Evolutionary conservation across 148 eudicot species (phyloP).

Genomic region (Polygonum maritimum): DNA sequence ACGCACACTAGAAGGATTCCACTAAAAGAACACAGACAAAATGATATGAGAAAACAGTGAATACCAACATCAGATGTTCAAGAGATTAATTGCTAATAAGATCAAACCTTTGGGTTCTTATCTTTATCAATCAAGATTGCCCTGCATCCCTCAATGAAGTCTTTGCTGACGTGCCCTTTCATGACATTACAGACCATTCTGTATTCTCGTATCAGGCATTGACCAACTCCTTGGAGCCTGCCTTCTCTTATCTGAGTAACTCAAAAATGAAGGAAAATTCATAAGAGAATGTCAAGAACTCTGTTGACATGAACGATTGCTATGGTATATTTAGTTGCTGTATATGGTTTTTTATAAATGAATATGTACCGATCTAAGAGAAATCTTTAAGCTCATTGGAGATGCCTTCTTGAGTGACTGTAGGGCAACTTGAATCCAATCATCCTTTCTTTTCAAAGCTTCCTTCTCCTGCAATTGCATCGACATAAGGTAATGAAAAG

Average conservation of each 20-base stretch:
- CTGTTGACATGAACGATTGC: not conserved
- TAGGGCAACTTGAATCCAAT: slow-evolving; percentile 64
- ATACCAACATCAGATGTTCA: not conserved
- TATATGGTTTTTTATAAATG: not conserved
- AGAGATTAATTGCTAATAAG: not conserved
- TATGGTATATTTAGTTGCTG: too few relatives aligned
- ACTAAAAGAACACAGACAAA: slow-evolving; percentile 30
- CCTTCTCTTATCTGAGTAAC: slow-evolving; percentile 78
- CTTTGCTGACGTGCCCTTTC: slow-evolving; percentile 69
- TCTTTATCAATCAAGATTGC: slow-evolving; percentile 83
- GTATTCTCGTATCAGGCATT: slow-evolving; percentile 85
- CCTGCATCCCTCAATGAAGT: slow-evolving; percentile 90
- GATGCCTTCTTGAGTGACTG: slow-evolving; percentile 73
- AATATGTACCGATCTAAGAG: slow-evolving; percentile 72
- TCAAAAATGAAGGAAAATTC: not conserved
- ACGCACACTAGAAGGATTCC: slow-evolving; percentile 75
- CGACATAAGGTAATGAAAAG: not conserved
- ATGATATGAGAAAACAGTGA: not conserved
- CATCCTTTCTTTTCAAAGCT: slow-evolving; percentile 35
- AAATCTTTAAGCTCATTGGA: slow-evolving; percentile 82
- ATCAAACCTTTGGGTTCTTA: slow-evolving; percentile 68
- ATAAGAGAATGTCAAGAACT: not conserved
- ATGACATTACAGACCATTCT: slow-evolving; percentile 74
- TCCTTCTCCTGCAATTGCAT: slow-evolving; percentile 44
- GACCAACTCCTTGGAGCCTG: slow-evolving; percentile 80